Percentiles rank a stretch among this genome's conserved stretches.
phyloP scores from a whole-genome alignment of 768 basidiomycete genomes.

The Gymnopilus junonius region DNA sequence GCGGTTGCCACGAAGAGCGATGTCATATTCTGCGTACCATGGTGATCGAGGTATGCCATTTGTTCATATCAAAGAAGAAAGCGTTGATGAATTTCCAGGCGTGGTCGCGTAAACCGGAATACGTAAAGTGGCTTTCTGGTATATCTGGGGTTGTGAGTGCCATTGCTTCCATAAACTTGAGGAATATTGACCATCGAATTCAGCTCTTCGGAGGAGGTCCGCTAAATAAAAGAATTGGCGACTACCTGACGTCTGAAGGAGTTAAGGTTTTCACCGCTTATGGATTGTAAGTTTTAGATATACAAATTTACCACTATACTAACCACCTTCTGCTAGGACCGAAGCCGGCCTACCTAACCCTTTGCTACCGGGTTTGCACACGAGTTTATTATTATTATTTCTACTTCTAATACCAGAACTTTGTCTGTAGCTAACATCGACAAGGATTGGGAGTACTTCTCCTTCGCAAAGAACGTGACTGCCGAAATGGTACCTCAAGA shows the following conservation, averaged over 20 bases:
- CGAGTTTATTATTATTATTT: not conserved
- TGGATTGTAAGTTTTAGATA: not conserved
- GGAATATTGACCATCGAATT: not conserved
- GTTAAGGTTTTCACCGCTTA: constrained; percentile 5
- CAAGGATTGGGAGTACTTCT: constrained; percentile 10
- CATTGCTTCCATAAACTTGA: not conserved
- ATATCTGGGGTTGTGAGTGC: not conserved
- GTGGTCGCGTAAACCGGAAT: constrained; percentile 6
- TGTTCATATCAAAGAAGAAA: not conserved
- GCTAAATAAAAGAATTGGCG: constrained; percentile 4
- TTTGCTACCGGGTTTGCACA: not conserved
- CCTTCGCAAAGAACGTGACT: not conserved
- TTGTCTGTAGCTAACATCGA: not conserved
- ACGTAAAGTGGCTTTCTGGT: constrained; percentile 10
- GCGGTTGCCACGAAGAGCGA: not conserved
- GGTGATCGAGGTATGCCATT: not conserved
- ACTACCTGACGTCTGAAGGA: constrained; percentile 7
- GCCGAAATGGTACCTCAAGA: constrained; percentile 9
- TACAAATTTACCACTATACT: not conserved
- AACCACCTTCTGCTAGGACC: not conserved
- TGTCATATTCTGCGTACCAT: not conserved
- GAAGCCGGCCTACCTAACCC: not conserved
- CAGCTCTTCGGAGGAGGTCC: constrained; percentile 14
- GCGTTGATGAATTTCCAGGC: not conserved
- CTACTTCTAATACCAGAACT: too few species aligned